Base-by-base conservation (phyloP, 768 basidiomycete species). In the Hebeloma cylindrosporum region DNA sequence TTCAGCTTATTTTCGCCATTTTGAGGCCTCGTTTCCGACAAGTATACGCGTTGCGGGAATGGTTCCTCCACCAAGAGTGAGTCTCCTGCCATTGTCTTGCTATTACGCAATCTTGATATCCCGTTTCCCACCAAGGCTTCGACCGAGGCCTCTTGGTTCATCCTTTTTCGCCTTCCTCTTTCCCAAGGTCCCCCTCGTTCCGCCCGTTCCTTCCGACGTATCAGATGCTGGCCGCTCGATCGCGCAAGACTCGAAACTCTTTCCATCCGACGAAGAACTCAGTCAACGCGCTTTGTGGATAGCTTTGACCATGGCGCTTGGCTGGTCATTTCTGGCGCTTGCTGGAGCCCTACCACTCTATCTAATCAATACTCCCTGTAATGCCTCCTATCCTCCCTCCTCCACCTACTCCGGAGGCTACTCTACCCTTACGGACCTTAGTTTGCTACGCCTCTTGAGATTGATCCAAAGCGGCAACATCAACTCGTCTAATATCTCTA, bases 211-310 rank as follows among this genome's bases (percentile, higher is more conserved):
- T 11, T 62, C 68, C 3, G 78, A 84, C 50, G 72, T 80, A 8
- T 75, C 78, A 4, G 69, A 80, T 46, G 70, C 78, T 6, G 77
- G 78, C 7, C 71, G 71, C 14, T 78, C 79, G 2, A 52, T 64
- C 2, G 66, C 69, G 6, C 60, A 58, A 27, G 83, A 85, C 52
- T 75, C 82, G 1, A 58, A 69, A 43, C 65, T 79, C 1, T 84
- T 88, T 56, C 84, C 86, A 3, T 85, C 87, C 1, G 87, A 91
- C 52, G 85, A 86, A 54, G 73, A 84, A 56, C 75, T 89, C 47
- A 75, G 67, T 49, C 85, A 90, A 58, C 77, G 86, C n/a, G 73
- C 73, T 10, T 69, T 90, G 18, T 87, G 82, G 78, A 67, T 81
- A 23, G 73, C 78, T 29, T 70, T 91, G 36, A 64, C 82, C 22